Conservation (phyloP, 2,329 filamentous ascomycete genomes). For the Keithomyces neogunnii region DNA sequence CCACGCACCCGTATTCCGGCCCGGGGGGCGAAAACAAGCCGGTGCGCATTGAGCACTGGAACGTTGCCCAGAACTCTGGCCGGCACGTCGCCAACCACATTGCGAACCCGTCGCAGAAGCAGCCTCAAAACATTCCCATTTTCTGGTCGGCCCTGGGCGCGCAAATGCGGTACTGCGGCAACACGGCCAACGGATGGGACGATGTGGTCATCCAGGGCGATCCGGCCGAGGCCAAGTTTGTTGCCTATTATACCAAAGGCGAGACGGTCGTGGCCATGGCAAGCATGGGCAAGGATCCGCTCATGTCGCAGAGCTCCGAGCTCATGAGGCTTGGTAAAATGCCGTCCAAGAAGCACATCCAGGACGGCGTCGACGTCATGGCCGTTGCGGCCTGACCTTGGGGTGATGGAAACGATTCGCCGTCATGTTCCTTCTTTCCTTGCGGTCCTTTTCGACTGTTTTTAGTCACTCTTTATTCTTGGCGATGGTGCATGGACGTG, state of each 20-base stretch:
- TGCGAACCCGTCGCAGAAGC: conserved; percentile 47
- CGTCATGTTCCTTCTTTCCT: too few relatives aligned
- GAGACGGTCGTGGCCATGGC: conserved; percentile 85
- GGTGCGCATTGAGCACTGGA: conserved; percentile 94
- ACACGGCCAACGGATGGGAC: conserved; percentile 73
- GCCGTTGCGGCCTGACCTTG: conserved; percentile 20
- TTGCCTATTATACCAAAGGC: conserved; percentile 80
- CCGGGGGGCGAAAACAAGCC: conserved; percentile 68
- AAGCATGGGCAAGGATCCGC: conserved; percentile 82
- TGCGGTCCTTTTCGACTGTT: neutral
- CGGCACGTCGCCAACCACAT: conserved; percentile 74
- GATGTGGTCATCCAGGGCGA: conserved; percentile 74
- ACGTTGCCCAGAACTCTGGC: conserved; percentile 90
- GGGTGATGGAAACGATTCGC: too few relatives aligned
- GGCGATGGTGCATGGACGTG: too few relatives aligned
- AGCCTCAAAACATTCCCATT: conserved; percentile 76
- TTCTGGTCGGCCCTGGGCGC: conserved; percentile 93
- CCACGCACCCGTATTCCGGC: conserved; percentile 87
- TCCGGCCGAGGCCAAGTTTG: conserved; percentile 70
- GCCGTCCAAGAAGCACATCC: conserved; percentile 70
- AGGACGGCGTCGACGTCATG: conserved; percentile 49
- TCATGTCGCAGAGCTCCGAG: conserved; percentile 74
- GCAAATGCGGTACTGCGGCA: conserved; percentile 90
- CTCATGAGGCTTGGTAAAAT: conserved; percentile 78
- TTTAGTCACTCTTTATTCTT: too few relatives aligned